Evolutionary conservation across 2,329 filamentous ascomycete genomes (phyloP).

Genomic region (Aspergillus sp.): DNA sequence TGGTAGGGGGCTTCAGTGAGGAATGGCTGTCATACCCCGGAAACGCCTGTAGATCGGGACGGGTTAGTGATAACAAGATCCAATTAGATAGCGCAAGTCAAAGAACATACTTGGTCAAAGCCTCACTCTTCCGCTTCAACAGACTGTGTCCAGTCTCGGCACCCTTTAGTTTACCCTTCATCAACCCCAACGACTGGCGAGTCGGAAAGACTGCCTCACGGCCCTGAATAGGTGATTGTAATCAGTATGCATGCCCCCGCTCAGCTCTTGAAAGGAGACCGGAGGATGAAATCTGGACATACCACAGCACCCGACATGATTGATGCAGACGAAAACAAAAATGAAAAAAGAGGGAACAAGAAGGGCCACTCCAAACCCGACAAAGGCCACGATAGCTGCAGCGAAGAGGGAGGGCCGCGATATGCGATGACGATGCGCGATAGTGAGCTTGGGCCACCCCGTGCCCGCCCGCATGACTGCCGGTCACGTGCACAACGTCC

Average conservation of each 20-base stretch:
- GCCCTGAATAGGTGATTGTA: conserved; percentile 59
- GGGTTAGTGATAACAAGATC: conserved; percentile 19
- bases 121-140: conserved; percentile 96
- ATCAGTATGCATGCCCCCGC: conserved; percentile 8
- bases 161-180: conserved; percentile 98
- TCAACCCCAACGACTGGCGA: conserved; percentile 90
- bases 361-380: neutral
- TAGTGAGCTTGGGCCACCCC: conserved; percentile 24
- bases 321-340: conserved; percentile 7
- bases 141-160: conserved; percentile 89
- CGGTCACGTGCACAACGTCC: conserved; percentile 28
- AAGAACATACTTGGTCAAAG: conserved; percentile 80
- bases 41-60: conserved; percentile 65
- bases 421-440: conserved; percentile 23
- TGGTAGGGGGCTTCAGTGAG: conserved; percentile 22
- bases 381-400: conserved; percentile 19
- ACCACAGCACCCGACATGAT: conserved; percentile 41
- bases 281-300: neutral
- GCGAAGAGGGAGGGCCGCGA: conserved; percentile 20
- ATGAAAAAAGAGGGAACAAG: conserved; percentile 5
- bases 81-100: neutral
- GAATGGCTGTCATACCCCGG: conserved; percentile 64
- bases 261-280: too few species aligned
- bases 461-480: conserved; percentile 19
- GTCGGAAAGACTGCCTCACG: conserved; percentile 97